Base-by-base conservation (phyloP, 2,329 filamentous ascomycete species). In the Pseudogymnoascus sp. region DNA sequence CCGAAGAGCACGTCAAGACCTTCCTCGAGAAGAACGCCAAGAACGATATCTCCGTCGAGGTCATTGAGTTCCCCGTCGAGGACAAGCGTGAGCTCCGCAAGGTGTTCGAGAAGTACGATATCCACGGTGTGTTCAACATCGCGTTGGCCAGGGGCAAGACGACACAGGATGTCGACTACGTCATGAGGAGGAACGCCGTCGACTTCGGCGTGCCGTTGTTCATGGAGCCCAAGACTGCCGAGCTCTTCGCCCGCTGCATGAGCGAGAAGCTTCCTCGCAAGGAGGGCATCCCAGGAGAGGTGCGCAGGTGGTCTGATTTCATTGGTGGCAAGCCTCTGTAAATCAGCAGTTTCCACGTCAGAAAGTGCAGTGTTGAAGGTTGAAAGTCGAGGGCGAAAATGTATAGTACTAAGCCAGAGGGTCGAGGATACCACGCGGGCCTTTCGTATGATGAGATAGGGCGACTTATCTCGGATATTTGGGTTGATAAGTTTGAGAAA, bases 191-290 rank as follows among this genome's bases (percentile, higher is more conserved):
- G 73, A 99, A 99, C 72, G 94, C 94, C 28, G 94, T 99, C 61
- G 94, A 99, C 78, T 99, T 99, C 74, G 93, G 93, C 68, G 91
- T 97, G 32, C 94, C 94, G 57, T 81, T 99, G 61, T 97, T 99
- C 76, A 97, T 97, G 92, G 93, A 97, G 79, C 91, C 92, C 60
- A 93, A 94, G 91, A 99, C 94, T 68, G 93, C 94, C 63, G 87
- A 94, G 66, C 89, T 97, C 69, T 97, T 97, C 71, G 91, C 94
- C 64, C 90, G 91, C 75, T 97, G 94, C 77, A 95, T 99, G 90
- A 94, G 81, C 77, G 90, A 91, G 81, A 99, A 97, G 81, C 82
- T 99, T 58, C 94, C 94, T 64, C 86, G 90, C 70, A 78, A 84
- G 64, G 90, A 94, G 73, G 93, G 91, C 60, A 93, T 97, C 65